Base-by-base conservation (phyloP, 2,329 filamentous ascomycete species). In the Diplodia corticola region DNA sequence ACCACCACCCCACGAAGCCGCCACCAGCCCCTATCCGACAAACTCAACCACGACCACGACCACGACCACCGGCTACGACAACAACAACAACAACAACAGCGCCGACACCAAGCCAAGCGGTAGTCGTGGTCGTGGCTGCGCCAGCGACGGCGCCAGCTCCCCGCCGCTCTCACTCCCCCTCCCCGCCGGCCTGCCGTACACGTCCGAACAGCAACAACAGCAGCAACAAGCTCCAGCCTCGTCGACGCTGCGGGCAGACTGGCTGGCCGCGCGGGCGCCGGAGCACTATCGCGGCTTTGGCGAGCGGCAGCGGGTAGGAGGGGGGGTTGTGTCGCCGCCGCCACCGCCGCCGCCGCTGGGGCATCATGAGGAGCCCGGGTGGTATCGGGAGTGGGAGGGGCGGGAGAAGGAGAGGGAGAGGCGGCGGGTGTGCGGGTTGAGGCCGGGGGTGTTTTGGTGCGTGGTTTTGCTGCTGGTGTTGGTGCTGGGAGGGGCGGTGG, bases 261-360 rank as follows among this genome's bases (percentile, higher is more conserved):
- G 59, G 59, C 30, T 50, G 28, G 59, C 59, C 10, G 28, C 59
- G 28, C 46, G 59, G 20, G 59, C 59, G 44, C 59, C 46, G 13
- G 59, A 63, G 44, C 49, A 63, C 13, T 63, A 63, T 37, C 13
- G 20, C n/a, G n/a, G n/a, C n/a, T n/a, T n/a, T n/a, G n/a, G n/a
- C n/a, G n/a, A n/a, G n/a, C n/a, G n/a, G n/a, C n/a, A n/a, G n/a
- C n/a, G n/a, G n/a, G n/a, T n/a, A n/a, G n/a, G n/a, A n/a, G n/a
- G n/a, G n/a, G n/a, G n/a, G n/a, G n/a, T n/a, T n/a, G n/a, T n/a
- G n/a, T n/a, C n/a, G n/a, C n/a, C n/a, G n/a, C n/a, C n/a, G n/a
- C n/a, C n/a, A 12, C 24, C 40, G 57, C 24, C 40, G 3, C 24
- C 35, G 20, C 5, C 37, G 2, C 30, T 15, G 22, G 44, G 28